A percentile compares a stretch with the other conserved stretches of the same genome.
Evolutionary conservation across 352 stramenopile genomes (phyloP).

Genomic region (Phytophthora melonis): DNA sequence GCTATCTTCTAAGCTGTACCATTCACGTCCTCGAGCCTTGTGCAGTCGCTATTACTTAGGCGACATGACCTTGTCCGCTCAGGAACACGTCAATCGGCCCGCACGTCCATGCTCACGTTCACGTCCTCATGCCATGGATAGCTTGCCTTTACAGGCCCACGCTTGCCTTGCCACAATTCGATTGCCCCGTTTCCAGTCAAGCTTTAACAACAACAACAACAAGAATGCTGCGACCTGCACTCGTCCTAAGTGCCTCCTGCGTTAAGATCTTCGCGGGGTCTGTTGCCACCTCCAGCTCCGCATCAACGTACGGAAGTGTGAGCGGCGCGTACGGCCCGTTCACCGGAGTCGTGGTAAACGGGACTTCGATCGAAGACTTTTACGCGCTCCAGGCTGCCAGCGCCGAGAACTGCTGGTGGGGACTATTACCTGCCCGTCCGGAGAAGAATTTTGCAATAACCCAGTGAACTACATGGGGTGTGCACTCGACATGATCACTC

Average conservation of each 20-base stretch:
- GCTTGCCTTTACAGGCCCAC: no score
- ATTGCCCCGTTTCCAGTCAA: no score
- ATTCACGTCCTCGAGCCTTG: no score
- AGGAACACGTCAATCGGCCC: no score
- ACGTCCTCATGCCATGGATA: no score
- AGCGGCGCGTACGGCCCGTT: background rate
- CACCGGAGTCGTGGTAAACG: background rate
- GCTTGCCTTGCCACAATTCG: no score
- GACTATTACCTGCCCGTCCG: background rate
- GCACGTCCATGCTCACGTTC: no score
- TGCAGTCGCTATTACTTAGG: no score
- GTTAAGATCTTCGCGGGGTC: background rate
- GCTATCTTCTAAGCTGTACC: no score
- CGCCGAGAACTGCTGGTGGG: conserved; percentile 2
- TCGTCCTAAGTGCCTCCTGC: background rate
- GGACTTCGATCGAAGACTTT: background rate
- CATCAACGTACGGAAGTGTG: background rate
- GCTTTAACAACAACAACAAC: no score
- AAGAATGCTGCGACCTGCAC: no score
- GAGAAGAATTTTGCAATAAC: conserved; percentile 7
- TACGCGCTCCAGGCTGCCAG: background rate
- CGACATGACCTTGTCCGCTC: no score
- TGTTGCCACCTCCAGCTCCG: background rate
- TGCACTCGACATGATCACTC: background rate
- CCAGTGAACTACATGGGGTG: background rate